phyloP scores from a whole-genome alignment of 176 grass and related monocot species.

The Cenchrus americanus region DNA sequence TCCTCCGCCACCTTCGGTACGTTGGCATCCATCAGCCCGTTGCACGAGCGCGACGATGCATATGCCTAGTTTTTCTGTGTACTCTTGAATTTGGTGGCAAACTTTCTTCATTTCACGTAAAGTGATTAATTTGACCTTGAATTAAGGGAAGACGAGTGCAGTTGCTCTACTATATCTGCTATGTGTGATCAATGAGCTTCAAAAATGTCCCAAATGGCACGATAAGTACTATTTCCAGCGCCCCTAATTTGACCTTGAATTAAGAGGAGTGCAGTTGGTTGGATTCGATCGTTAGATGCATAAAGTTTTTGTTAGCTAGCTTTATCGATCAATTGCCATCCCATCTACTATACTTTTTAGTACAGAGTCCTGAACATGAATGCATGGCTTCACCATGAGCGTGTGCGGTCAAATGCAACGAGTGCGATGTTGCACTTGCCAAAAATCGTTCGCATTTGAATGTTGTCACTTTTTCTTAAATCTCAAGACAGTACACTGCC shows the following conservation, averaged over 20 bases:
- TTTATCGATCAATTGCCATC: slow-evolving; percentile 3
- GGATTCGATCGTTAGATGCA: not conserved
- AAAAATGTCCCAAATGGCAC: not conserved
- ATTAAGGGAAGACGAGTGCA: not conserved
- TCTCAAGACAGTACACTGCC: not conserved
- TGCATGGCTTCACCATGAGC: not conserved
- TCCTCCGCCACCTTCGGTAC: slow-evolving; percentile 78
- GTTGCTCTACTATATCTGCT: not conserved
- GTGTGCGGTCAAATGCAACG: not conserved
- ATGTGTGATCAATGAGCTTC: not conserved
- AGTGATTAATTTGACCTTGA: not conserved
- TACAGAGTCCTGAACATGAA: not conserved
- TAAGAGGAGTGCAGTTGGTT: no score
- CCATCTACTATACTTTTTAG: not conserved
- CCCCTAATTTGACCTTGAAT: slow-evolving; percentile 15
- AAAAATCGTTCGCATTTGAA: not conserved
- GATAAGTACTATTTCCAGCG: not conserved
- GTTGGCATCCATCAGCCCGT: not conserved
- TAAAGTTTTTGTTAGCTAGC: not conserved
- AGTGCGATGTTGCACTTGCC: slow-evolving; percentile 28
- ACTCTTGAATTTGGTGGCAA: not conserved
- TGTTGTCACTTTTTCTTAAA: not conserved
- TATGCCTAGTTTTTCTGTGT: not conserved
- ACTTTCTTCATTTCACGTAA: not conserved
- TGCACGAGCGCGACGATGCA: not conserved